phyloP scores from a whole-genome alignment of 2,329 filamentous ascomycete species.

The Ploettnerulaceae sp. region DNA sequence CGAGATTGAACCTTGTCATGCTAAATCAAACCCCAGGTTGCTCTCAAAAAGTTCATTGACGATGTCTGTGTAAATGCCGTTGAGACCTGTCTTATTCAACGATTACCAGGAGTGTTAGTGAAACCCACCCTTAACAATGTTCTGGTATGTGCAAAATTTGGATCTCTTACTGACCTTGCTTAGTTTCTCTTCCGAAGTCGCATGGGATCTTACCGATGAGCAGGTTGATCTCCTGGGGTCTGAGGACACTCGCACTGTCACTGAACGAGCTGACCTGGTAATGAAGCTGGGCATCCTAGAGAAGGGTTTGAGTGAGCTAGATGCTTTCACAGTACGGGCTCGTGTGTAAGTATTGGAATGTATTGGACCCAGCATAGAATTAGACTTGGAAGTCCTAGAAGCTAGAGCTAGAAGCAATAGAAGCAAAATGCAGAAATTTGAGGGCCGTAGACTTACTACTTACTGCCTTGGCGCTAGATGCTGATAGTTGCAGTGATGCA shows the following conservation, averaged over 20 bases:
- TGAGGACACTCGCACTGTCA: constrained; percentile 3
- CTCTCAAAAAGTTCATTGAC: constrained; percentile 14
- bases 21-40: neutral
- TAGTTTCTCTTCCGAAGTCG: constrained; percentile 9
- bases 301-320: constrained; percentile 3
- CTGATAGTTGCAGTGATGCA: no score
- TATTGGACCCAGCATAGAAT: no score
- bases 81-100: constrained; percentile 12
- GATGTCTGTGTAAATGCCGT: constrained; percentile 12
- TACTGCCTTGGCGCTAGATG: no score
- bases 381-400: no score
- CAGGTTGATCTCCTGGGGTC: constrained; percentile 4
- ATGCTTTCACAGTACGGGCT: constrained; percentile 4
- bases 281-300: constrained; percentile 3
- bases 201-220: constrained; percentile 9
- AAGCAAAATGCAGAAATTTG: no score
- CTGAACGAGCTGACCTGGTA: neutral
- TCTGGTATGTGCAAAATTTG: neutral
- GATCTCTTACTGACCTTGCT: neutral
- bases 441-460: no score
- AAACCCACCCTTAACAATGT: neutral
- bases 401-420: no score
- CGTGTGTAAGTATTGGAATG: no score
- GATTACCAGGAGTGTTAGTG: constrained; percentile 7
- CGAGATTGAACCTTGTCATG: neutral